Percentiles rank a stretch among this genome's conserved stretches.
These are phyloP conservation scores for Oldenlandia corymbosa DNA, from an alignment of 257 asterid species.

Conservation along the genomic window DNA sequence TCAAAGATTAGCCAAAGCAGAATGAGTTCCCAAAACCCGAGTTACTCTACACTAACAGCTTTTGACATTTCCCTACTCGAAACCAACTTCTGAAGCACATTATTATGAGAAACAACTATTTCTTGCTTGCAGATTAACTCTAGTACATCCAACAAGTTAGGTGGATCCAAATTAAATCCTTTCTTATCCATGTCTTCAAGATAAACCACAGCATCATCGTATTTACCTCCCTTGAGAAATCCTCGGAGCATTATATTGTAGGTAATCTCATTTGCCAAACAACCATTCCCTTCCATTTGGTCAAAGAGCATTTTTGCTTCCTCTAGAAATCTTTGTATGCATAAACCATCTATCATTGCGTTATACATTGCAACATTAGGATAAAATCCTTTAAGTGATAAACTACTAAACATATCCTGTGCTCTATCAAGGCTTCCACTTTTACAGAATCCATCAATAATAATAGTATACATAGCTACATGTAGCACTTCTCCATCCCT, in stretches of 20 bases:
- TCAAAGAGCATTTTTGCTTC: conserved; percentile 8
- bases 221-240: background rate
- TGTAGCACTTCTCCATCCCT: too few relatives aligned
- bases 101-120: too few relatives aligned
- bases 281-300: conserved; percentile 7
- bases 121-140: too few relatives aligned
- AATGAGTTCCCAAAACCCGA: too few relatives aligned
- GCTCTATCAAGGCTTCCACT: conserved; percentile 8
- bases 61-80: too few relatives aligned
- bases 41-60: too few relatives aligned
- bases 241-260: conserved; percentile 9
- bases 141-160: background rate
- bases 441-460: conserved; percentile 19
- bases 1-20: too few relatives aligned
- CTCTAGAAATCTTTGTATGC: conserved; percentile 12
- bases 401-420: background rate
- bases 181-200: conserved; percentile 13
- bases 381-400: conserved; percentile 6
- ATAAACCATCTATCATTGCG: background rate
- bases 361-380: conserved; percentile 21
- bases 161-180: background rate
- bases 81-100: too few relatives aligned
- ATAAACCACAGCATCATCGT: background rate
- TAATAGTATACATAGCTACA: background rate
- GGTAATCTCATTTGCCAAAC: background rate